A percentile compares a stretch with the other conserved stretches of the same genome.
These are phyloP conservation scores for Fusarium camptoceras DNA, from an alignment of 2,329 filamentous ascomycete species.

Conservation along the genomic window DNA sequence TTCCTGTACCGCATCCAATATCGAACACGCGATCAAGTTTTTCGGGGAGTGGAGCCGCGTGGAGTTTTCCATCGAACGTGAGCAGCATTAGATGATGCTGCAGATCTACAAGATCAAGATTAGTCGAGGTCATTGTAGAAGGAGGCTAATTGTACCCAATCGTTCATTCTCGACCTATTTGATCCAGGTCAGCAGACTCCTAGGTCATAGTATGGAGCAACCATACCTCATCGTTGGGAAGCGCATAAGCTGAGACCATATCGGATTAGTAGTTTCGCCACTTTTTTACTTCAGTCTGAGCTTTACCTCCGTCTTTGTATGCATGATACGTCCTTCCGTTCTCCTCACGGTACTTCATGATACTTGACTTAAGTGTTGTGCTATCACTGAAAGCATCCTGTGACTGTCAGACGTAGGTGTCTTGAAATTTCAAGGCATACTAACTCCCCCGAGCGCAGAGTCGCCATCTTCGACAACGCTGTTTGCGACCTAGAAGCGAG, in stretches of 20 bases:
- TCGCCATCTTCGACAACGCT: not conserved
- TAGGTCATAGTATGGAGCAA: not conserved
- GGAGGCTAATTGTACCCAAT: not conserved
- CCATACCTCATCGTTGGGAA: conserved; percentile 30
- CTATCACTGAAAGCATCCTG: not conserved
- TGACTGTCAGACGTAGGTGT: accelerated
- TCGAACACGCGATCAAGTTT: conserved; percentile 1
- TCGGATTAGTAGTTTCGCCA: not conserved
- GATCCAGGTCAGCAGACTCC: not conserved
- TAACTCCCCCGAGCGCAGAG: not conserved
- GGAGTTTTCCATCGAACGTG: conserved; percentile 19
- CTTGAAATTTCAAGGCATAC: accelerated
- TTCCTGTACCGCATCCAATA: conserved; percentile 26
- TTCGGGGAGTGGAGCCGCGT: not conserved
- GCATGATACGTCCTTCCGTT: conserved; percentile 17
- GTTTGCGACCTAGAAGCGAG: not conserved
- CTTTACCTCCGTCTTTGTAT: conserved; percentile 8
- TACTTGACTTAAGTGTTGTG: not conserved
- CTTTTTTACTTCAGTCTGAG: not conserved
- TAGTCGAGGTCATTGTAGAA: not conserved
- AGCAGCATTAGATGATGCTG: conserved; percentile 29
- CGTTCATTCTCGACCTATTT: conserved; percentile 25
- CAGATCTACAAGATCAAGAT: not conserved
- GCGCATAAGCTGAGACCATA: conserved; percentile 5
- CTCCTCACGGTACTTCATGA: not conserved